Conservation (phyloP, 2,329 filamentous ascomycete species). For the Sporothrix inflata region DNA sequence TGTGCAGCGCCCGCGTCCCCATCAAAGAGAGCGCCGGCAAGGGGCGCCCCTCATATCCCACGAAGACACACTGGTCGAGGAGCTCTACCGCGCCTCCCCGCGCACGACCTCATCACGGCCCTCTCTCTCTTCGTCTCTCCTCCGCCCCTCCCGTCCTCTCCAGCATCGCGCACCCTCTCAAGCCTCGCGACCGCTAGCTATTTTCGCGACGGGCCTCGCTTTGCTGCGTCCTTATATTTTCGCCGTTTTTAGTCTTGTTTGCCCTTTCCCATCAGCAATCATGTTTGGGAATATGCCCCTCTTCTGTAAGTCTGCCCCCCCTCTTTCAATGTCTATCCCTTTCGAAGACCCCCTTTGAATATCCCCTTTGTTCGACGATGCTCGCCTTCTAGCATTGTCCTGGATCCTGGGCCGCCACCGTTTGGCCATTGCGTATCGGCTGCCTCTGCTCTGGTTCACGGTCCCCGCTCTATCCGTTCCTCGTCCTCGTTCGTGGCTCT, state of each 20-base stretch:
- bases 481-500: background rate
- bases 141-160: background rate
- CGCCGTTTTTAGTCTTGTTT: background rate
- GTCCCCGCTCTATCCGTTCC: background rate
- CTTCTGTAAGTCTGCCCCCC: constrained; percentile 43
- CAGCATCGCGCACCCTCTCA: background rate
- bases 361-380: background rate
- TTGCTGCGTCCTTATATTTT: background rate
- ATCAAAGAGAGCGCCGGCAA: background rate
- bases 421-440: background rate
- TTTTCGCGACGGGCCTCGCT: background rate
- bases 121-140: background rate
- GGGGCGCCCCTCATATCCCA: background rate
- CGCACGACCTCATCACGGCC: constrained; percentile 1
- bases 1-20: background rate
- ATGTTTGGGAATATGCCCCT: constrained; percentile 52
- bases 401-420: constrained; percentile 1
- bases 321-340: background rate
- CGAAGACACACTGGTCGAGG: background rate
- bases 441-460: background rate
- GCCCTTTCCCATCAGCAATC: constrained; percentile 29
- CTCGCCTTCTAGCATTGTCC: background rate
- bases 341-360: background rate
- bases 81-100: constrained; percentile 7
- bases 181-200: background rate